Evolutionary conservation across 2,329 filamentous ascomycete species (phyloP).

Genomic region (Apiospora aurea): DNA sequence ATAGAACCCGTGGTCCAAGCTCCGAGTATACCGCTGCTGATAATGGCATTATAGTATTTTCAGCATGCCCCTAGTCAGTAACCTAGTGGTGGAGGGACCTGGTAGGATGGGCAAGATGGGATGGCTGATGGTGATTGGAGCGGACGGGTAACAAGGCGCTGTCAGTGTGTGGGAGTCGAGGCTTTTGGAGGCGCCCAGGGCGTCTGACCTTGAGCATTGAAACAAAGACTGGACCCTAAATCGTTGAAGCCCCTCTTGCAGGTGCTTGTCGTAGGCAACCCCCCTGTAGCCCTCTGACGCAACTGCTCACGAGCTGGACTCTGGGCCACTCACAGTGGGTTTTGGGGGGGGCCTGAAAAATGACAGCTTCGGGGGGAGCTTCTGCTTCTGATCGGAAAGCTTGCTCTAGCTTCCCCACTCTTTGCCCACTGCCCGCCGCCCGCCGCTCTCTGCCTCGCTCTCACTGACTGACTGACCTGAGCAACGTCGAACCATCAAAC

Average conservation of each 20-base stretch:
- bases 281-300: constrained; percentile 21
- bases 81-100: neutral
- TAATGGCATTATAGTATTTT: neutral
- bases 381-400: too few species aligned
- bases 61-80: neutral
- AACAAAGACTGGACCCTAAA: constrained; percentile 17
- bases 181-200: neutral
- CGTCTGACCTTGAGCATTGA: constrained; percentile 11
- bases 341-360: constrained; percentile 5
- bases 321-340: neutral
- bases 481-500: neutral
- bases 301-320: constrained; percentile 13
- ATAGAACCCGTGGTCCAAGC: constrained; percentile 14
- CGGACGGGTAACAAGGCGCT: constrained; percentile 1
- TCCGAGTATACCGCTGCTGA: neutral
- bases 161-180: neutral
- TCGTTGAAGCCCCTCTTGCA: constrained; percentile 2
- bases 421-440: too few species aligned
- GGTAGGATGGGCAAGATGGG: neutral
- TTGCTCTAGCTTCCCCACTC: too few species aligned
- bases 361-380: constrained; percentile 16
- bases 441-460: too few species aligned
- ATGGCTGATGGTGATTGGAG: constrained; percentile 8
- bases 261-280: neutral
- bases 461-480: neutral